These are phyloP conservation scores for Pichia paraexigua DNA, from an alignment of 805 yeast genomes.

Conservation along the genomic window DNA sequence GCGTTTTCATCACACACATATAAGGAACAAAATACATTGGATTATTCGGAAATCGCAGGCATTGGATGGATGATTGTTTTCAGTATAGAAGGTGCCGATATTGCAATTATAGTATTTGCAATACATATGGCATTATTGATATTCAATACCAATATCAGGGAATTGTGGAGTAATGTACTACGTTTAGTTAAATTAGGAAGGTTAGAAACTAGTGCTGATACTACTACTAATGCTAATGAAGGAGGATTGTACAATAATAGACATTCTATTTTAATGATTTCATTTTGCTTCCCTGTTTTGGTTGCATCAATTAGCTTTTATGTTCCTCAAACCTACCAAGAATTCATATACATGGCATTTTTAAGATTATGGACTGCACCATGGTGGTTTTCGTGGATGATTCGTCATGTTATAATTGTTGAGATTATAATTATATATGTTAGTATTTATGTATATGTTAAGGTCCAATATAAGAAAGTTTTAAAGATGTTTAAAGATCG, in stretches of 20 bases:
- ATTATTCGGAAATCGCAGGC: slow-evolving; percentile 42
- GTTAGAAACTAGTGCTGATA: not conserved
- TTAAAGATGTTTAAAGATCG: slow-evolving; percentile 6
- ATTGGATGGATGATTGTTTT: slow-evolving; percentile 78
- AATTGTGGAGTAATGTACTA: not conserved
- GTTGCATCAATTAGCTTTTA: slow-evolving; percentile 54
- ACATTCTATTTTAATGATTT: slow-evolving; percentile 46
- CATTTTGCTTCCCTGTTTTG: slow-evolving; percentile 64
- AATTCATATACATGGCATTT: slow-evolving; percentile 71
- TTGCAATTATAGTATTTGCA: slow-evolving; percentile 76
- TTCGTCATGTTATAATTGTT: slow-evolving; percentile 61
- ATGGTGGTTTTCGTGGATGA: slow-evolving; percentile 82
- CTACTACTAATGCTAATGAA: slow-evolving; percentile 27
- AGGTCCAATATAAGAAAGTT: slow-evolving; percentile 48
- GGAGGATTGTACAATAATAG: slow-evolving; percentile 67
- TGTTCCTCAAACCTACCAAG: slow-evolving; percentile 42
- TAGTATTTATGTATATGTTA: slow-evolving; percentile 65
- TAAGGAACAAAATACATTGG: not conserved
- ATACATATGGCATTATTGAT: slow-evolving; percentile 71
- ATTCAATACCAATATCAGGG: slow-evolving; percentile 34
- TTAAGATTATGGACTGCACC: slow-evolving; percentile 57
- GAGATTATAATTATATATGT: slow-evolving; percentile 57
- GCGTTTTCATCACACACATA: slow-evolving; percentile 44
- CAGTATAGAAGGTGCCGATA: slow-evolving; percentile 78
- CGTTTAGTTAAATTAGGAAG: not conserved